phyloP scores from a whole-genome alignment of 768 basidiomycete species.

The Mycena metata region DNA sequence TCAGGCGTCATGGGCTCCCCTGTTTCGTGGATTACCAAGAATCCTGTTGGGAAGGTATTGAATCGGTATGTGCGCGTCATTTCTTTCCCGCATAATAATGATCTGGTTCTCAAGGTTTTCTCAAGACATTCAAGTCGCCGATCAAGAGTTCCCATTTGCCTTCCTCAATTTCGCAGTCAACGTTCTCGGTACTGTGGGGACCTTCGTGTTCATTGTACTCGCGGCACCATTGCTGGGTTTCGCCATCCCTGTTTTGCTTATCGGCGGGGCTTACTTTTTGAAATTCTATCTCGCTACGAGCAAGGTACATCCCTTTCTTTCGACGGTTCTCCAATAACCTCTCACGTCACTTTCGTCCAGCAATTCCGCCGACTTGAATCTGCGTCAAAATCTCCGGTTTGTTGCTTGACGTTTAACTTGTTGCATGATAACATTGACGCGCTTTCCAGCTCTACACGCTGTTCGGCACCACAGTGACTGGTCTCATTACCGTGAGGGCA shows the following conservation, averaged over 20 bases:
- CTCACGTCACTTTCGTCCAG: slow-evolving; percentile 2
- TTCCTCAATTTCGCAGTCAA: slow-evolving; percentile 23
- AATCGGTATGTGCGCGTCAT: slow-evolving; percentile 16
- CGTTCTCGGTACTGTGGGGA: slow-evolving; percentile 10
- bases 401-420: neutral
- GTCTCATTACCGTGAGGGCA: slow-evolving; percentile 24
- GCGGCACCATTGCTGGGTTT: slow-evolving; percentile 28
- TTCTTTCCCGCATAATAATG: no score
- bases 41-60: slow-evolving; percentile 27
- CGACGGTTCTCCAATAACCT: no score
- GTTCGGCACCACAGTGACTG: slow-evolving; percentile 26
- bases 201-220: slow-evolving; percentile 27
- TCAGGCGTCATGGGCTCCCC: slow-evolving; percentile 28
- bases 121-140: slow-evolving; percentile 29
- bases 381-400: slow-evolving; percentile 29
- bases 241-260: slow-evolving; percentile 16
- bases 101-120: slow-evolving; percentile 19
- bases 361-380: slow-evolving; percentile 32
- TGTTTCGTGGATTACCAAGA: slow-evolving; percentile 34
- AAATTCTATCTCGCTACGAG: slow-evolving; percentile 32
- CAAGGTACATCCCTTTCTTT: slow-evolving; percentile 19
- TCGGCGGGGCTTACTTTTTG: slow-evolving; percentile 15
- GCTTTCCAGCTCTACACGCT: slow-evolving; percentile 27
- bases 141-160: slow-evolving; percentile 29
- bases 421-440: neutral